phyloP scores from a whole-genome alignment of 2,329 filamentous ascomycete genomes.

The Monosporascus sp. region DNA sequence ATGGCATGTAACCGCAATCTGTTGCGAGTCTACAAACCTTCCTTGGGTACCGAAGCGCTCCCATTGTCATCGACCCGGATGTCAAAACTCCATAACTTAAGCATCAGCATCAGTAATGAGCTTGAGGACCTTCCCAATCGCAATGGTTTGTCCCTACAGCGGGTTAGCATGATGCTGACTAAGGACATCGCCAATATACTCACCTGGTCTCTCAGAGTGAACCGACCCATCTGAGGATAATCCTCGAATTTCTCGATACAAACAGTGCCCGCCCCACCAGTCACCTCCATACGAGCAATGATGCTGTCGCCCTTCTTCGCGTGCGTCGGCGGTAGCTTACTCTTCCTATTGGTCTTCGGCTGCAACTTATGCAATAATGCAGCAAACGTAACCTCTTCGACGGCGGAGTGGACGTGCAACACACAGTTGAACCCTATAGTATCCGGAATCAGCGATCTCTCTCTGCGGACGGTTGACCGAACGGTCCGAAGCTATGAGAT shows the following conservation, averaged over 20 bases:
- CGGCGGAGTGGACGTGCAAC: conserved; percentile 92
- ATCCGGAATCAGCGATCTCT: not conserved
- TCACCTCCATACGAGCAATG: conserved; percentile 87
- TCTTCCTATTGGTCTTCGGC: conserved; percentile 89
- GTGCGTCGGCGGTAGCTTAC: conserved; percentile 87
- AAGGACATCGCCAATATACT: conserved; percentile 17
- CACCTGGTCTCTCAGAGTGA: conserved; percentile 85
- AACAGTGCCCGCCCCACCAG: conserved; percentile 76
- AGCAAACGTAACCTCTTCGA: conserved; percentile 93
- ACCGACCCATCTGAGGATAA: conserved; percentile 88
- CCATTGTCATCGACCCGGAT: not conserved
- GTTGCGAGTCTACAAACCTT: no score
- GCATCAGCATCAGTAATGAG: conserved; percentile 47
- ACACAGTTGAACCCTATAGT: conserved; percentile 80
- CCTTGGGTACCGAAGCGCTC: not conserved
- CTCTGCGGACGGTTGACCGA: no score
- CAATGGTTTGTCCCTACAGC: conserved; percentile 89
- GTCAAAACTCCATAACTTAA: conserved; percentile 10
- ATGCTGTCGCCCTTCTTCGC: conserved; percentile 78
- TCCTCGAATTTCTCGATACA: conserved; percentile 95
- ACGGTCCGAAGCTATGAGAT: no score
- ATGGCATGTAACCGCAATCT: not conserved
- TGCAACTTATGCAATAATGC: conserved; percentile 88
- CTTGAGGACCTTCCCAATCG: conserved; percentile 98
- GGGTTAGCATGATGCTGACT: conserved; percentile 16